Conservation (phyloP, 306 rosid species). For the Rosa rugosa region DNA sequence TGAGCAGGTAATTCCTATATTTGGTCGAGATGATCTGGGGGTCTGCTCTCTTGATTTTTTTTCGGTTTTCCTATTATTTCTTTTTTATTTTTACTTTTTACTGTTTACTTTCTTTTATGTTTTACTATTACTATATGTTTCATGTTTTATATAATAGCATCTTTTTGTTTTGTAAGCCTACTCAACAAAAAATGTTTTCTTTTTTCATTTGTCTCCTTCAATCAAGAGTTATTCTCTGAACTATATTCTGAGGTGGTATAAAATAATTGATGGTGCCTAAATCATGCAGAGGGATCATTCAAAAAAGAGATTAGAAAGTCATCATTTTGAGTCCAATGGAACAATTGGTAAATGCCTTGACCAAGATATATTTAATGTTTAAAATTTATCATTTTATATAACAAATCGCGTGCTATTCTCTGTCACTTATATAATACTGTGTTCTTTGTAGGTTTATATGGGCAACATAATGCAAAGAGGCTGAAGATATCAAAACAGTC, state of each 20-base stretch:
- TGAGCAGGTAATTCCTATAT: conserved; percentile 58
- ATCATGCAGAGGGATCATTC: conserved; percentile 77
- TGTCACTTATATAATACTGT: conserved; percentile 17
- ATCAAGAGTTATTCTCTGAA: conserved; percentile 1
- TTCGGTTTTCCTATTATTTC: not conserved
- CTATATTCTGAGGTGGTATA: conserved; percentile 8
- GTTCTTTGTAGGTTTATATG: conserved; percentile 66
- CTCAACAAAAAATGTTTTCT: too few relatives aligned
- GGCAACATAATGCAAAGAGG: conserved; percentile 75
- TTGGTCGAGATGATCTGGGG: conserved; percentile 6
- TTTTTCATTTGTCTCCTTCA: not conserved
- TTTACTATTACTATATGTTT: not conserved
- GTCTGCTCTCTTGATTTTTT: not conserved
- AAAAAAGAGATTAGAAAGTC: conserved; percentile 75
- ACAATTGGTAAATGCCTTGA: conserved; percentile 56
- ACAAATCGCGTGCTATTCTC: conserved; percentile 9
- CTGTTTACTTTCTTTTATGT: not conserved
- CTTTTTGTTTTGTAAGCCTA: not conserved
- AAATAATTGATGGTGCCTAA: conserved; percentile 17
- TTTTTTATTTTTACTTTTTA: not conserved
- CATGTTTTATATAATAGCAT: not conserved
- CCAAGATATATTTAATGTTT: conserved; percentile 12
- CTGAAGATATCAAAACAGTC: conserved; percentile 70
- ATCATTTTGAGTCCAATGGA: conserved; percentile 82
- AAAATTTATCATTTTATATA: conserved; percentile 9